A percentile compares a stretch with the other conserved stretches of the same genome.
These are phyloP conservation scores for Rhodotorula babjevae DNA, from an alignment of 768 basidiomycete species.

Conservation along the genomic window DNA sequence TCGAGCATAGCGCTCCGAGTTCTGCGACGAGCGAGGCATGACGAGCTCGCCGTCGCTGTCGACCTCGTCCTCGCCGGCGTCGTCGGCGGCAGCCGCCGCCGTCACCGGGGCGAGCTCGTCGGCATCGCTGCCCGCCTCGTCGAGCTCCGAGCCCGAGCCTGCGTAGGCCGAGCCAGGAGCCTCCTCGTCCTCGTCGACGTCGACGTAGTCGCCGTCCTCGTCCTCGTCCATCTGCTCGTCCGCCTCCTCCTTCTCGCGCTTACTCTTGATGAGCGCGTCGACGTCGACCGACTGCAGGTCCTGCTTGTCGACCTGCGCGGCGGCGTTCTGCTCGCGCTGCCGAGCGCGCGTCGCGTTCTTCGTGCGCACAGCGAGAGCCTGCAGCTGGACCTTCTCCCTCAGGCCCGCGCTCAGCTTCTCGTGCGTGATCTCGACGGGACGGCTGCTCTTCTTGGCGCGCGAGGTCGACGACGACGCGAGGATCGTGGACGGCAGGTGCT, in stretches of 20 bases:
- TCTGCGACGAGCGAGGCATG: conserved; percentile 29
- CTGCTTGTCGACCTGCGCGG: neutral
- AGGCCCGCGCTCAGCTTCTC: neutral
- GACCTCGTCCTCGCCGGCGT: conserved; percentile 18
- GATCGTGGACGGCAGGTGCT: neutral
- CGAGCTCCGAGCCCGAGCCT: neutral
- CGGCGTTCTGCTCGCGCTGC: neutral
- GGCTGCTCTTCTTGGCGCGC: neutral
- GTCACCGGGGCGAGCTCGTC: neutral
- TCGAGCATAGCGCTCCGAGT: conserved; percentile 11
- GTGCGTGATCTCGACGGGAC: neutral
- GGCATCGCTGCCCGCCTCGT: neutral
- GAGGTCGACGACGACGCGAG: neutral
- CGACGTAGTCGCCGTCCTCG: conserved; percentile 18
- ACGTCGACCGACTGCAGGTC: conserved; percentile 17
- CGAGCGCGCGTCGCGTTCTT: conserved; percentile 13
- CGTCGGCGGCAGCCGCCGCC: neutral
- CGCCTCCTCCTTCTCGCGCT: conserved; percentile 19
- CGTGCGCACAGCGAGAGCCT: neutral
- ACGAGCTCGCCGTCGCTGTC: conserved; percentile 29
- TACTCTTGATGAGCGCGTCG: neutral
- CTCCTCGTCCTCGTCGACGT: neutral
- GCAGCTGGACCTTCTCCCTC: neutral
- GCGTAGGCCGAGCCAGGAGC: neutral
- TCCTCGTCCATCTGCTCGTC: conserved; percentile 15